Evolutionary conservation across 2,329 filamentous ascomycete species (phyloP), one percentile per base, ranked within the genome.

Genomic region (Xylaria hypoxylon): DNA sequence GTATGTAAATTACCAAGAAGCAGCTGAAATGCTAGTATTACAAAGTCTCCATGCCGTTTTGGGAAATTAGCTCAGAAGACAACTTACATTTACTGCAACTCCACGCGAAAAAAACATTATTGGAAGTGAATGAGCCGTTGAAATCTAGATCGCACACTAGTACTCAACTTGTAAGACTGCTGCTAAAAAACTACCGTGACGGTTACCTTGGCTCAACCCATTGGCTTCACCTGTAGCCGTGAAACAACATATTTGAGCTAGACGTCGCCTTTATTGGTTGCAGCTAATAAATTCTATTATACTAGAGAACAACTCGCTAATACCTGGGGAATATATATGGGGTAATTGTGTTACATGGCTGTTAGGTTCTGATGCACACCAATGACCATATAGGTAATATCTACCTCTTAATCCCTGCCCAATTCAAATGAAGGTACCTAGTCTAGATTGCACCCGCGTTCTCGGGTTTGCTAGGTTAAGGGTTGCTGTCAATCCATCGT

Each of bases 21-120:
- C 50, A 60, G 62, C 62, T 65, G 58, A 65, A 35, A 40, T 31
- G 38, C 51, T 22, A 51, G 56, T 48, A 59, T 33, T 8, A 53
- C 2, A 17, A 40, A 44, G 11, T 26, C 19, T 47, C 24, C 8
- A 44, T n/a, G 10, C 45, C 47, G 11, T 17, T 48, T 64, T 31
- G 33, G 55, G 62, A 60, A 60, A 64, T 60, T 56, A 38, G 6
- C 5, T 42, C 4, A 47, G 33, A 6, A 0, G 19, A n/a, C 7
- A 24, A 6, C 10, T 8, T 52, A 47, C 33, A 53, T 58, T 17
- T 33, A 19, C 42, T 26, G 53, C 22, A 45, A 19, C 8, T 15
- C 52, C 19, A 15, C 4, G 38, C 31, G 15, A 15, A 2, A 58
- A 47, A 19, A 24, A 24, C 6, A 28, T 0, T 28, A 19, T 15